Base-by-base conservation (phyloP, 139 green algal genomes). In the Spirogloea muscicola region DNA sequence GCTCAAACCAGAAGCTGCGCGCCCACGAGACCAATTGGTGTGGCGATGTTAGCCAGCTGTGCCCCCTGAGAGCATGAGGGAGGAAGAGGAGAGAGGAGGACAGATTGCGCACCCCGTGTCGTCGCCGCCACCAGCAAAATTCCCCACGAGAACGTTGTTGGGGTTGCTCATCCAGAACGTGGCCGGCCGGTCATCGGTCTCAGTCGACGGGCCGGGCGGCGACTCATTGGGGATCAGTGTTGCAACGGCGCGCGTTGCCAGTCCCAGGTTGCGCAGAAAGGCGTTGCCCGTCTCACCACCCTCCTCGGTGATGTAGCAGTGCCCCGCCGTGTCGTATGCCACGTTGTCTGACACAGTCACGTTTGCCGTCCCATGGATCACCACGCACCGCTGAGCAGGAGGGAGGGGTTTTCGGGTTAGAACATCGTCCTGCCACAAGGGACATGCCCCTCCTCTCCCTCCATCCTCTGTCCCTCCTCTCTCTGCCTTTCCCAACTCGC, bases 141-240 rank as follows among this genome's bases (percentile, higher is more conserved):
- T 91, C 40, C 71, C 51, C 5, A 52, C 37, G 41, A 83, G 63
- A n/a, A 77, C 86, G 84, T 94, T 94, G 76, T 88, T 87, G 64
- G 87, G 82, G 81, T 93, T 89, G 21, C 86, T 93, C 75, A 93
- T 76, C 89, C 74, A 82, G 76, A 92, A 95, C 0, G 81, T 86
- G 13, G 90, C 89, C 1, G 90, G 90, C 18, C 75, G 87, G 18
- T 75, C 88, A 70, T 94, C 89, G 34, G 72, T 80, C 33, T 80
- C 68, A 0, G 65, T 46, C 6, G 42, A 2, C 27, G 38, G 27
- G 3, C 39, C 41, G 43, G 43, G 10, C 13, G 43, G 16, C 13
- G 43, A 29, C 13, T 52, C 44, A 16, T 13, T 13, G 44, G 44
- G 44, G 16, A 52, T 52, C 44, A 52, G 59, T 25, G 37, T 31